Base-by-base conservation (phyloP, 140 eudicot species). In the Flaveria floridana region DNA sequence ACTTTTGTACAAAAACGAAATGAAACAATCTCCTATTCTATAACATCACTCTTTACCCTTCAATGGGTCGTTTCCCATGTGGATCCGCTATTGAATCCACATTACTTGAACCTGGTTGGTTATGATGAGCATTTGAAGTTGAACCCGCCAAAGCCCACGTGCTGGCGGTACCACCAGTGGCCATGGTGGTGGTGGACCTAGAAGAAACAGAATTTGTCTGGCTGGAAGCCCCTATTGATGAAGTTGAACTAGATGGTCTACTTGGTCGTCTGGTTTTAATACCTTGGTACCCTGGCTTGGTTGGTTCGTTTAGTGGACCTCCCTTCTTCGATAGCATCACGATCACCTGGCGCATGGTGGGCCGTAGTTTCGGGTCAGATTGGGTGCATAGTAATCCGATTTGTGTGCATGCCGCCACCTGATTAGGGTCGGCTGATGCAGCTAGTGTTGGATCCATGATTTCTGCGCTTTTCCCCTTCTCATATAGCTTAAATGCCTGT, bases 201-300 rank as follows among this genome's bases (percentile, higher is more conserved):
- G 74, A 80, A 55, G 84, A 73, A 9, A 30, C 2, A 16, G 95
- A 82, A 65, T 70, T 58, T 18, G 85, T 74, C 74, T 74, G 81
- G 0, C 88, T 83, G 11, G 82, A 80, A 56, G 1, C 70, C 46
- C 84, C 88, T 9, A 80, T 61, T 14, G 83, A 73, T 26, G 89
- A 67, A 39, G 87, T 86, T 52, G 85, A 83, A 37, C 78, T 39
- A 8, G 74, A 78, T 19, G 71, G 82, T 68, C 85, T 84, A 18
- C 65, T 86, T 72, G 85, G 68, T 78, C 85, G 82, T 63, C 88
- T 84, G 37, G 80, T 73, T 47, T 84, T 82, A 47, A 85, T 41
- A 76, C 92, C 95, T 0, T 88, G 86, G 39, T 80, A 86, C 51
- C 95, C 98, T 2, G 98, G 98, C 47, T 78, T 78, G 26, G 84